phyloP scores from a whole-genome alignment of 768 basidiomycete genomes.

The Pisolithus marmoratus region DNA sequence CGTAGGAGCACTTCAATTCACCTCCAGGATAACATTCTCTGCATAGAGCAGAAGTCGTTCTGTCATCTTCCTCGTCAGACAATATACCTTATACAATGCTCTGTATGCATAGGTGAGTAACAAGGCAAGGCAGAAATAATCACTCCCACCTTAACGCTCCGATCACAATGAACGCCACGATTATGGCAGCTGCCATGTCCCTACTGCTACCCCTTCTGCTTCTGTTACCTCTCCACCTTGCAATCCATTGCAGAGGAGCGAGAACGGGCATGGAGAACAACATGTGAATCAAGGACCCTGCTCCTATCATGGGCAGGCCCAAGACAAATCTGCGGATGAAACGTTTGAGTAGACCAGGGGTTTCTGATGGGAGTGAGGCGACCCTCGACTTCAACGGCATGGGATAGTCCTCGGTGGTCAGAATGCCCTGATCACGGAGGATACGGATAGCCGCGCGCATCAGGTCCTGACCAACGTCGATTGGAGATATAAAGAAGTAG shows the following conservation, averaged over 20 bases:
- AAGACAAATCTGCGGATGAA: slow-evolving; percentile 69
- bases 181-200: slow-evolving; percentile 62
- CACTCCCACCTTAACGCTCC: slow-evolving; percentile 55
- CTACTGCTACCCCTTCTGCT: slow-evolving; percentile 48
- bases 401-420: slow-evolving; percentile 25
- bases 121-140: slow-evolving; percentile 1
- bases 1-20: slow-evolving; percentile 35
- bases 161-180: slow-evolving; percentile 52
- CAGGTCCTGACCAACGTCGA: slow-evolving; percentile 54
- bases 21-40: slow-evolving; percentile 78
- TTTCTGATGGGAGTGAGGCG: slow-evolving; percentile 17
- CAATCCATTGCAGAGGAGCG: slow-evolving; percentile 65
- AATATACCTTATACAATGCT: slow-evolving; percentile 66
- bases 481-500: slow-evolving; percentile 45
- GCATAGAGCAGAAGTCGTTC: slow-evolving; percentile 62
- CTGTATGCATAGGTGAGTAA: slow-evolving; percentile 32
- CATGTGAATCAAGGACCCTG: slow-evolving; percentile 70
- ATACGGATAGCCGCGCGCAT: slow-evolving; percentile 59
- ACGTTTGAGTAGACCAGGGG: slow-evolving; percentile 45
- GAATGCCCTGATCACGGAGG: slow-evolving; percentile 49
- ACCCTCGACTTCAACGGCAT: slow-evolving; percentile 12
- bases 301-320: slow-evolving; percentile 74
- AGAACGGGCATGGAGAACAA: slow-evolving; percentile 58
- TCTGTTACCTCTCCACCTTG: slow-evolving; percentile 55
- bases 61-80: slow-evolving; percentile 51